A percentile compares a stretch with the other conserved stretches of the same genome.
Conservation (phyloP, 768 basidiomycete genomes). For the Leucosporidium creatinivorum region DNA sequence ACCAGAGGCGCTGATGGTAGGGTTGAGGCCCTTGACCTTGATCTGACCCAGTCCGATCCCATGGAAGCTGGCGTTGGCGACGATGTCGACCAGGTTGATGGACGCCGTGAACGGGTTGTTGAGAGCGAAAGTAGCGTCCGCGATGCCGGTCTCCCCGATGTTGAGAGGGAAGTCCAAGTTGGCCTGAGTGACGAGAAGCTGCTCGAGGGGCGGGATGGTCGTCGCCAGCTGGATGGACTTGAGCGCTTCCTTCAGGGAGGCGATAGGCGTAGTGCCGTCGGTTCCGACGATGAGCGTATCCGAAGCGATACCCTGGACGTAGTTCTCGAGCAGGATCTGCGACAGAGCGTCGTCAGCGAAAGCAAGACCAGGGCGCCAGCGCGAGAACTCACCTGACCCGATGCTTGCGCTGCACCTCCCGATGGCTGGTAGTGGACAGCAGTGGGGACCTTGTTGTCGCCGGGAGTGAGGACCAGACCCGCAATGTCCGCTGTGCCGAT, state of each 20-base stretch:
- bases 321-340: conserved; percentile 55
- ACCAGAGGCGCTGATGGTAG: conserved; percentile 53
- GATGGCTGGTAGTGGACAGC: conserved; percentile 57
- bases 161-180: conserved; percentile 56
- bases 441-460: conserved; percentile 53
- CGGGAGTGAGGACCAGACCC: conserved; percentile 56
- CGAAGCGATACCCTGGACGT: conserved; percentile 54
- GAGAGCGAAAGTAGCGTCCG: conserved; percentile 54
- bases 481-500: conserved; percentile 58
- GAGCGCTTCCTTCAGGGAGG: conserved; percentile 56
- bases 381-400: conserved; percentile 43
- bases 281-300: conserved; percentile 54
- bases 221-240: conserved; percentile 56
- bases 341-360: neutral
- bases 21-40: conserved; percentile 39
- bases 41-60: conserved; percentile 51
- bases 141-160: conserved; percentile 57
- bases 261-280: conserved; percentile 53
- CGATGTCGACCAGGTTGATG: conserved; percentile 56
- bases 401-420: conserved; percentile 50
- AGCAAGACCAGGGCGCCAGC: neutral
- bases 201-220: conserved; percentile 57
- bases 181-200: conserved; percentile 52
- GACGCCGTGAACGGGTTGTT: conserved; percentile 66
- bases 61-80: conserved; percentile 53